These are phyloP conservation scores for Populus simonii DNA, from an alignment of 345 rosid species.

Conservation along the genomic window DNA sequence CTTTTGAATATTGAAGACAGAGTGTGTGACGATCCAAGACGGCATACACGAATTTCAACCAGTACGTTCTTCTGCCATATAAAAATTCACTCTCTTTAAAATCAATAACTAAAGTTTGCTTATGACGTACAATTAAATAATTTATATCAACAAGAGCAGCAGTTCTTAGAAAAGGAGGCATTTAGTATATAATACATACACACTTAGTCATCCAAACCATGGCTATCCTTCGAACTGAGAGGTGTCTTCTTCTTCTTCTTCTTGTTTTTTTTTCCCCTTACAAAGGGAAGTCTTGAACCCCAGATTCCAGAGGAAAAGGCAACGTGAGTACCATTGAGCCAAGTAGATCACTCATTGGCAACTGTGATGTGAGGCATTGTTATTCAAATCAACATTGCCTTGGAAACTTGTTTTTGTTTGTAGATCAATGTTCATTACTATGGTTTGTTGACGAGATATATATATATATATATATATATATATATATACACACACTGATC, in stretches of 20 bases:
- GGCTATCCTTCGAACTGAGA: neutral
- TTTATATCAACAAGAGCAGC: neutral
- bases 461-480: too few species aligned
- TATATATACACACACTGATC: too few species aligned
- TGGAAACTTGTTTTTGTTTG: neutral
- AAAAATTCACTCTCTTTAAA: neutral
- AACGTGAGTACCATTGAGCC: neutral
- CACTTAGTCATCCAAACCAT: neutral
- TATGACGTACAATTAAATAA: neutral
- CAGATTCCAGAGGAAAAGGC: neutral
- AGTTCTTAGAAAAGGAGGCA: neutral
- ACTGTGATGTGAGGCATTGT: neutral
- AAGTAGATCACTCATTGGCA: neutral
- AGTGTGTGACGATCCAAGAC: slow-evolving; percentile 8
- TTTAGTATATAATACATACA: neutral
- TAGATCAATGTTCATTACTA: neutral
- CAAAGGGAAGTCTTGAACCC: neutral
- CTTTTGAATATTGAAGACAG: slow-evolving; percentile 2
- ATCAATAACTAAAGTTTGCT: neutral
- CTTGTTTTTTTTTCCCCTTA: neutral
- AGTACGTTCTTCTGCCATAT: neutral
- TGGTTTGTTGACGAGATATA: too few species aligned
- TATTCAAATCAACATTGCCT: neutral
- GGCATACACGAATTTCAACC: slow-evolving; percentile 12
- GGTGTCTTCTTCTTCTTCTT: neutral